A percentile compares a stretch with the other conserved stretches of the same genome.
These are phyloP conservation scores for Lactarius trivialis DNA, from an alignment of 768 basidiomycete genomes.

Conservation along the genomic window DNA sequence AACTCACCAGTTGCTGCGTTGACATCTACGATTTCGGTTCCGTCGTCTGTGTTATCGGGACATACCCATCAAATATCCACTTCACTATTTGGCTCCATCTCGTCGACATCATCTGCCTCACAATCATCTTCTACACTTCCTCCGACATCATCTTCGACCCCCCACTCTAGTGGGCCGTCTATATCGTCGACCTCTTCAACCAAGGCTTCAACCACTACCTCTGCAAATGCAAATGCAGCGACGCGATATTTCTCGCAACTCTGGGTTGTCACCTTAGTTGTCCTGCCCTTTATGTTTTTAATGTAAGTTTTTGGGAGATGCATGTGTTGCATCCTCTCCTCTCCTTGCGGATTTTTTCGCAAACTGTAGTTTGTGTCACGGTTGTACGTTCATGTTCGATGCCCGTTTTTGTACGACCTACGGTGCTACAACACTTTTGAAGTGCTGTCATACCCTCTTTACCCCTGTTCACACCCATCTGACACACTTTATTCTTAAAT, in stretches of 20 bases:
- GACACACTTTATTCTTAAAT: not conserved
- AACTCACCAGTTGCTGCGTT: conserved; percentile 42
- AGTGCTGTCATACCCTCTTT: not conserved
- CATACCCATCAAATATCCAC: conserved; percentile 6
- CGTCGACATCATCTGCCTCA: not conserved
- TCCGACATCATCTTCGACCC: not conserved
- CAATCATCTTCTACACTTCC: not conserved
- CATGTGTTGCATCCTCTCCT: not conserved
- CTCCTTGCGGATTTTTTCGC: not conserved
- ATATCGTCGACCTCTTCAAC: not conserved
- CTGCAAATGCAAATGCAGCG: conserved; percentile 3
- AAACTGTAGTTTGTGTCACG: not conserved
- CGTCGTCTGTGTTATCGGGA: conserved; percentile 31
- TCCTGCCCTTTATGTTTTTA: conserved; percentile 1
- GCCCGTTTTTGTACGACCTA: not conserved
- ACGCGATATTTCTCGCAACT: not conserved
- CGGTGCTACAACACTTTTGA: not conserved
- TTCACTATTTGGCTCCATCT: not conserved
- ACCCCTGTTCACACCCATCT: not conserved
- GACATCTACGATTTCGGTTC: conserved; percentile 37
- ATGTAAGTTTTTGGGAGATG: not conserved
- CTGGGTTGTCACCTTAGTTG: not conserved
- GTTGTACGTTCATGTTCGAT: not conserved
- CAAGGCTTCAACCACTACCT: not conserved
- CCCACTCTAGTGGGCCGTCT: not conserved